phyloP scores from a whole-genome alignment of 345 rosid species.

The Ailanthus altissimus region DNA sequence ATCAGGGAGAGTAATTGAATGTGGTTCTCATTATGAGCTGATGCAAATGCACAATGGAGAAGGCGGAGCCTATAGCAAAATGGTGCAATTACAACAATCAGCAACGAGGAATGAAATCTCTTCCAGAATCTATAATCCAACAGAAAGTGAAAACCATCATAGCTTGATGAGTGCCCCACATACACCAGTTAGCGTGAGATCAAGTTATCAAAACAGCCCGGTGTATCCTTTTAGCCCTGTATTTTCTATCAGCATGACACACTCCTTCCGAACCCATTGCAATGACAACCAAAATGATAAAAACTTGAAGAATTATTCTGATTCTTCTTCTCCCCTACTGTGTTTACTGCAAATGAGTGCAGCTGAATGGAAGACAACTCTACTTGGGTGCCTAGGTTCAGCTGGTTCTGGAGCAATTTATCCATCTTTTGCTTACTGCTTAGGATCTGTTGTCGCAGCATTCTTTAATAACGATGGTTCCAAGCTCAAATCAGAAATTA shows the following conservation, averaged over 20 bases:
- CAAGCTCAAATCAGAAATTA: slow-evolving; percentile 35
- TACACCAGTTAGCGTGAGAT: slow-evolving; percentile 20
- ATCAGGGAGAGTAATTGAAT: slow-evolving; percentile 45
- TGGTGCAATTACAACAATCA: slow-evolving; percentile 44
- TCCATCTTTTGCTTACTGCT: slow-evolving; percentile 40
- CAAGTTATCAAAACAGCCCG: slow-evolving; percentile 36
- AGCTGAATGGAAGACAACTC: slow-evolving; percentile 44
- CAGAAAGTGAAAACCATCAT: not conserved
- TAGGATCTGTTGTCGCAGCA: slow-evolving; percentile 42
- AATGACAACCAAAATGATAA: slow-evolving; percentile 21
- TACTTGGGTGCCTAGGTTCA: slow-evolving; percentile 50
- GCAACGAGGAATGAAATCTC: not conserved
- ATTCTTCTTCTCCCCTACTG: slow-evolving; percentile 30
- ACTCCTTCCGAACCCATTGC: slow-evolving; percentile 14
- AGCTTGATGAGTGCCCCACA: slow-evolving; percentile 8
- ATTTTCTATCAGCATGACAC: slow-evolving; percentile 31
- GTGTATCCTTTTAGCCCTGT: slow-evolving; percentile 33
- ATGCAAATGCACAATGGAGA: slow-evolving; percentile 36
- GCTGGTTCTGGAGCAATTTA: slow-evolving; percentile 39
- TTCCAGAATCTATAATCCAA: slow-evolving; percentile 6
- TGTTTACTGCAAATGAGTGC: slow-evolving; percentile 44
- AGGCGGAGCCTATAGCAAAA: slow-evolving; percentile 36
- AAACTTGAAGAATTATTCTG: slow-evolving; percentile 1
- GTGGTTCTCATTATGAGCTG: slow-evolving; percentile 47
- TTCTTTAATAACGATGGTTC: slow-evolving; percentile 42